These are phyloP conservation scores for Spirogloea muscicola DNA, from an alignment of 139 green algal species.

Conservation along the genomic window DNA sequence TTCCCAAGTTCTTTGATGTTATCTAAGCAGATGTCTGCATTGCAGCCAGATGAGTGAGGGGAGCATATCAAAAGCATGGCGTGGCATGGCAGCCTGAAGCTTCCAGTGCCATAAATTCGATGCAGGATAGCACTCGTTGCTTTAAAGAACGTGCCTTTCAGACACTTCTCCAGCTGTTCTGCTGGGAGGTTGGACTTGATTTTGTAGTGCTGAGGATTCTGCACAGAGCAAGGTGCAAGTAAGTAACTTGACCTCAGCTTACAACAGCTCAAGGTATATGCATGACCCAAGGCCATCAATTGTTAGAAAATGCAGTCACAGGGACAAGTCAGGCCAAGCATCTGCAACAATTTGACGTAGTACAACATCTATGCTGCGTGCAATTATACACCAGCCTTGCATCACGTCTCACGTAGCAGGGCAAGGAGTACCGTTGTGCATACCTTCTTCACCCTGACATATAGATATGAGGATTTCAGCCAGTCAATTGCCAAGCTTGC, in stretches of 20 bases:
- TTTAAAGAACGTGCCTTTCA: too few species aligned
- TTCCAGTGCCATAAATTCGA: background rate
- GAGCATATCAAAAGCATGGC: too few species aligned
- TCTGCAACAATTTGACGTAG: background rate
- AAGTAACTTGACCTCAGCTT: too few species aligned
- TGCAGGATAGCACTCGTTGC: background rate
- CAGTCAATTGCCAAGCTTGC: slow-evolving; percentile 42
- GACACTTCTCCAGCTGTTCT: slow-evolving; percentile 38
- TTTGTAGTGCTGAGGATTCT: slow-evolving; percentile 40
- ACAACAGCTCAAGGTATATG: too few species aligned
- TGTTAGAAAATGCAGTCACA: too few species aligned
- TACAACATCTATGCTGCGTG: background rate
- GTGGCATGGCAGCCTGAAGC: background rate
- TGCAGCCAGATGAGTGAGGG: background rate
- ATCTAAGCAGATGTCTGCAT: slow-evolving; percentile 37
- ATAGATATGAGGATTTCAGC: slow-evolving; percentile 45
- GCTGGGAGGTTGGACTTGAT: slow-evolving; percentile 17
- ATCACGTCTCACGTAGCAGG: too few species aligned
- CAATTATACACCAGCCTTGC: too few species aligned
- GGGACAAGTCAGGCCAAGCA: too few species aligned
- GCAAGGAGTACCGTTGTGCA: slow-evolving; percentile 1
- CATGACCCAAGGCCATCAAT: too few species aligned
- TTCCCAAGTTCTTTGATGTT: slow-evolving; percentile 31
- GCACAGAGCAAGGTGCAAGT: too few species aligned
- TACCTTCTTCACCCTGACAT: slow-evolving; percentile 45